Conservation (phyloP, 352 stramenopile genomes). For the Phytophthora ramorum region DNA sequence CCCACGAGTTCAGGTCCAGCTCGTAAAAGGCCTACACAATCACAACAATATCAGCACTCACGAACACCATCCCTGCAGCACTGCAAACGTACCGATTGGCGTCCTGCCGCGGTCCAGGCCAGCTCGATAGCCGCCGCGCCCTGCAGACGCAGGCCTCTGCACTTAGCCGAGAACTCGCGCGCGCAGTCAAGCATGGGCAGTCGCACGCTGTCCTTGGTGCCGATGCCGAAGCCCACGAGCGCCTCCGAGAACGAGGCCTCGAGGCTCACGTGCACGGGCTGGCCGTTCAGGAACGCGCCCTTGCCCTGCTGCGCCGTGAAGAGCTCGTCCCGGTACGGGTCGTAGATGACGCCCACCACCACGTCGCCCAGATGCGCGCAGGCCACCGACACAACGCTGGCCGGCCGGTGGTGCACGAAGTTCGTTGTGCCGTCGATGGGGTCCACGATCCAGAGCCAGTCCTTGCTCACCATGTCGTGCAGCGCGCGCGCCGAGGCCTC, state of each 20-base stretch:
- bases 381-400: conserved; percentile 83
- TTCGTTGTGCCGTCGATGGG: conserved; percentile 98
- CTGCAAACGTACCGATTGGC: conserved; percentile 79
- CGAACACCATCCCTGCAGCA: not conserved
- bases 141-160: conserved; percentile 86
- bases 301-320: conserved; percentile 92
- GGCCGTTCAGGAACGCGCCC: conserved; percentile 91
- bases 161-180: conserved; percentile 76
- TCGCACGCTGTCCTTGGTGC: conserved; percentile 80
- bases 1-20: conserved; percentile 95
- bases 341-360: conserved; percentile 96
- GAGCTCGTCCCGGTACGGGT: conserved; percentile 96
- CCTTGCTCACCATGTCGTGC: conserved; percentile 60
- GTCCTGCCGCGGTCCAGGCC: conserved; percentile 92
- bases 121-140: conserved; percentile 94
- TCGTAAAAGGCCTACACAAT: conserved; percentile 91
- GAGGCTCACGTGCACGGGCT: conserved; percentile 59
- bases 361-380: conserved; percentile 91
- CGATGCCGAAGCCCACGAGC: conserved; percentile 82
- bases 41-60: not conserved
- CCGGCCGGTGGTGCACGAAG: conserved; percentile 87
- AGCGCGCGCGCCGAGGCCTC: conserved; percentile 86
- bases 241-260: conserved; percentile 72
- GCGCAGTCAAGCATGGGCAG: conserved; percentile 81
- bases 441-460: conserved; percentile 98